Evolutionary conservation across 1,139 yeast species (phyloP), one percentile per base, ranked within the genome.

Genomic region (Suhomyces yuchorum): DNA sequence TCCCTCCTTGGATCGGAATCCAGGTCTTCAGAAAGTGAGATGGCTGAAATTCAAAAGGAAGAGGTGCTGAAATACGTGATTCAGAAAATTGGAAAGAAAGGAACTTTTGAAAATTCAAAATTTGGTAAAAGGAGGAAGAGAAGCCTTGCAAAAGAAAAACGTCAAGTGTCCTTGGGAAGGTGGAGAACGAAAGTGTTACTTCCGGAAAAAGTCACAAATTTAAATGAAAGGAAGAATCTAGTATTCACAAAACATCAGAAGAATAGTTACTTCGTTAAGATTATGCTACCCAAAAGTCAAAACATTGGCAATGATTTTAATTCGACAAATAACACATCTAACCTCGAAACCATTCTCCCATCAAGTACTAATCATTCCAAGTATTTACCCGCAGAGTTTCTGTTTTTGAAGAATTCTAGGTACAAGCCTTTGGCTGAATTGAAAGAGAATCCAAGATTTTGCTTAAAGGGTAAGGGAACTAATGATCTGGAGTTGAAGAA

Each of bases 401-500:
- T 23, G 34, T 37, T 37, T 18, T 37, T 43, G 33, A 30, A 44
- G 12, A 5, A 14, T 9, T 38, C 47, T n/a, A 19, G 47, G 9
- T 44, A 28, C n/a, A 15, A 23, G 18, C 40, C 47, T 4, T 37
- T 44, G 12, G 15, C 43, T 17, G 15, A 9, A n/a, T 23, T 44
- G 19, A 44, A 44, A 12, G 14, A 30, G 23, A 28, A 40, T 22
- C n/a, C 30, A 9, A 23, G 33, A 14, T 40, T 36, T n/a, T 28
- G 15, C 5, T 26, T 43, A 6, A 17, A 26, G 7, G 14, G 17
- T 2, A 32, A 40, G 18, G 18, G 8, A 8, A 17, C 42, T n/a
- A 44, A 44, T n/a, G 39, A 35, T 6, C 4, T 4, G n/a, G 15
- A 34, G 11, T 39, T 43, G 14, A 23, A 24, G 12, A 19, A 42